Conservation (phyloP, 371 early-diverging fungal species). For the Gilbertella persicaria region DNA sequence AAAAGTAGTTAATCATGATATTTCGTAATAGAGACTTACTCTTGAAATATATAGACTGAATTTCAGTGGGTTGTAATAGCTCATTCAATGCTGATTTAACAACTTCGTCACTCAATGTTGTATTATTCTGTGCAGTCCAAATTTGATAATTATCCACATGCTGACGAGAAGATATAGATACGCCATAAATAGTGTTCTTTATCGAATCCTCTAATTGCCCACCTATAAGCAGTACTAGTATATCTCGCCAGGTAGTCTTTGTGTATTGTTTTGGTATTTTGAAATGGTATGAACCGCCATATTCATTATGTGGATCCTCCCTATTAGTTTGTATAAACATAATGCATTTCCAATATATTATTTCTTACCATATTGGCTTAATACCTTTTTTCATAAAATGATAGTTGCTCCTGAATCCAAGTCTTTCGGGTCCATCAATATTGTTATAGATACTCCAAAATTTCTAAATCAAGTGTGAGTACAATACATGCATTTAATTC, state of each 20-base stretch:
- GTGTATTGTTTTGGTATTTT: conserved; percentile 61
- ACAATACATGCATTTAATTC: background rate
- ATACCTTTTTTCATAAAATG: conserved; percentile 74
- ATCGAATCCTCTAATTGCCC: conserved; percentile 61
- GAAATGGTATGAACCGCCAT: conserved; percentile 77
- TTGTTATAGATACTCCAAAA: conserved; percentile 61
- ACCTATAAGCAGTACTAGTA: conserved; percentile 61
- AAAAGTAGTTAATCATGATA: background rate
- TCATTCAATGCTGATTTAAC: conserved; percentile 47
- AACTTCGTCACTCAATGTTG: conserved; percentile 22
- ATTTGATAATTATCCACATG: conserved; percentile 64
- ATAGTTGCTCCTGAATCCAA: conserved; percentile 52
- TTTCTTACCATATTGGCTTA: conserved; percentile 66
- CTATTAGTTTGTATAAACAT: conserved; percentile 9
- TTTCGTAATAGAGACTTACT: conserved; percentile 35
- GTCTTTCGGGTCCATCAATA: conserved; percentile 51
- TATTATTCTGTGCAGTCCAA: conserved; percentile 58
- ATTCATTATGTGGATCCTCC: conserved; percentile 77
- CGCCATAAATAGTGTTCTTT: conserved; percentile 63
- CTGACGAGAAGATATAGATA: conserved; percentile 62
- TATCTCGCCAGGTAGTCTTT: conserved; percentile 56
- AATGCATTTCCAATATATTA: background rate
- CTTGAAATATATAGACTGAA: conserved; percentile 65
- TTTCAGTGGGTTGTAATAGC: conserved; percentile 46
- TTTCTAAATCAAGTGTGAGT: conserved; percentile 23